Base-by-base conservation (phyloP, 192 early-diverging fungal genomes). In the Coemansia interrupta region DNA sequence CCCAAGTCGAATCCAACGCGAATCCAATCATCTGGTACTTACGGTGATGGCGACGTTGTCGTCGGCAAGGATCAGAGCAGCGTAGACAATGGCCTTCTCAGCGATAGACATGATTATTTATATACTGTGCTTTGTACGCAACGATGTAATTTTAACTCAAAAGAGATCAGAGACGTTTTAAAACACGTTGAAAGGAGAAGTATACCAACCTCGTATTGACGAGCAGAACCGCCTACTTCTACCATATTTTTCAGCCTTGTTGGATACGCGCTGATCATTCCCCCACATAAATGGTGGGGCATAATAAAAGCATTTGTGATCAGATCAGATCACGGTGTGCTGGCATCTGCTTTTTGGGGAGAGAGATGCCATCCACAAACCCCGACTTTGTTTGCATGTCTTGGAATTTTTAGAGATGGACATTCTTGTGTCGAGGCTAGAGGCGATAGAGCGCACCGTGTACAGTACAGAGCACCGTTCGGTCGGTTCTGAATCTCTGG, bases 31-130 rank as follows among this genome's bases (percentile, higher is more conserved):
- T 29, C 5, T 80, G 86, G 78, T 85, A 79, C 76, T 73, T 79
- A 96, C 94, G 67, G 94, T 93, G 85, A 99, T 92, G 66, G 89
- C 93, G 78, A 96, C 80, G 71, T 91, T 88, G 80, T 97, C 96
- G 80, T 99, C 96, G 82, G 91, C 84, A 75, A 99, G 94, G 87
- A 97, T 97, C 68, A 99, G 90, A 44, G 96, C 86, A 63, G 96
- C 92, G 88, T 97, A 96, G 51, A 88, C 87, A 81, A 91, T 85
- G 73, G 95, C 54, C 54, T 55, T 55, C 54, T 55, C 54, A 55
- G 54, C 54, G 40, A 55, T 43, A 40, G 54, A 55, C 54, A 55
- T 55, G 54, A 17, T 24, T 39, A 55, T 19, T 49, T 23, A 23
- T 49, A 49, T 14, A 24, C 5, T 19, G 22, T 49, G 23, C 22